Conservation (phyloP, 805 yeast genomes). For the Hanseniaspora lachancei region DNA sequence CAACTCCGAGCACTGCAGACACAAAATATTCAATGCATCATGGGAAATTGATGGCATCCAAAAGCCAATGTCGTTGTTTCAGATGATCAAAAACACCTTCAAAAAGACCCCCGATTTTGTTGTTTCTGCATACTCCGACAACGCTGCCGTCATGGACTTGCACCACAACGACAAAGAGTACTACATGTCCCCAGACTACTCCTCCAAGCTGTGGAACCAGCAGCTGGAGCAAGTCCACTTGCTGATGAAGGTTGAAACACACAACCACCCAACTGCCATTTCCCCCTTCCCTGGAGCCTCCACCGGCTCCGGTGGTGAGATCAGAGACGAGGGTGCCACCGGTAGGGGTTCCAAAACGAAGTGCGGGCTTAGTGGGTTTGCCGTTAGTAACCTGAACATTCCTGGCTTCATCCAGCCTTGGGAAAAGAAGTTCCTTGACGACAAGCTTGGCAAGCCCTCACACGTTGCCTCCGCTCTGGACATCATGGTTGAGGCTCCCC, state of each 20-base stretch:
- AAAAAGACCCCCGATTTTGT: slow-evolving; percentile 66
- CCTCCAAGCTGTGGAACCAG: slow-evolving; percentile 59
- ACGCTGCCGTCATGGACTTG: slow-evolving; percentile 74
- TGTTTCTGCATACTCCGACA: slow-evolving; percentile 88
- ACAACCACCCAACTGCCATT: slow-evolving; percentile 98
- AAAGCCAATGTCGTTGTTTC: slow-evolving; percentile 65
- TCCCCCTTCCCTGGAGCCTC: slow-evolving; percentile 99
- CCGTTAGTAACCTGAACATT: slow-evolving; percentile 79
- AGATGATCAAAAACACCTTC: slow-evolving; percentile 94
- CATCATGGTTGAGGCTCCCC: slow-evolving; percentile 93
- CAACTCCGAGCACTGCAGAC: slow-evolving; percentile 98
- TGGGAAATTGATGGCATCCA: slow-evolving; percentile 85
- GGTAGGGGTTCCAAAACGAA: slow-evolving; percentile 96
- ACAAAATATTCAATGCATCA: slow-evolving; percentile 94
- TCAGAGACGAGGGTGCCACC: slow-evolving; percentile 98
- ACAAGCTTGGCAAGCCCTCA: slow-evolving; percentile 63
- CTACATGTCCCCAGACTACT: slow-evolving; percentile 63
- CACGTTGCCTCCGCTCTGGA: slow-evolving; percentile 90
- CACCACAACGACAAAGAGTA: slow-evolving; percentile 57
- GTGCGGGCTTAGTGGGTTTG: slow-evolving; percentile 89
- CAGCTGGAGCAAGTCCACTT: slow-evolving; percentile 72
- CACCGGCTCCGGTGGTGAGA: slow-evolving; percentile 99
- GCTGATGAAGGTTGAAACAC: slow-evolving; percentile 92
- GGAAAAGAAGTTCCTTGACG: slow-evolving; percentile 40
- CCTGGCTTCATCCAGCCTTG: slow-evolving; percentile 85